phyloP scores from a whole-genome alignment of 1,139 yeast genomes.

The Ogataea hybrid region DNA sequence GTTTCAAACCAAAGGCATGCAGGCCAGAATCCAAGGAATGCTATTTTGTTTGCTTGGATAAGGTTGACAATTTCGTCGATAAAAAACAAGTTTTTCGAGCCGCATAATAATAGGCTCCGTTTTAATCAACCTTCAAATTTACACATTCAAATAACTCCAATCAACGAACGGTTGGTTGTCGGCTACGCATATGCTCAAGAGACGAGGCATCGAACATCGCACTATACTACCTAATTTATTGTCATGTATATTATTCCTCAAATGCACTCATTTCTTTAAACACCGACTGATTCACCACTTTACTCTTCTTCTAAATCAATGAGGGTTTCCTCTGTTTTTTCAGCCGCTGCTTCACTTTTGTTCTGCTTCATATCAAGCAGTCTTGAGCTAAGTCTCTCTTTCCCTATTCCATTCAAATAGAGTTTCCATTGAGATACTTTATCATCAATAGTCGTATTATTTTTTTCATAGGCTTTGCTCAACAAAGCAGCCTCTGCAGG shows the following conservation, averaged over 20 bases:
- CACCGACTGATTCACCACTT: conserved; percentile 21
- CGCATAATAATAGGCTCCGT: conserved; percentile 5
- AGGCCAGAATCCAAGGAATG: conserved; percentile 64
- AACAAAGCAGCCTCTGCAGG: conserved; percentile 83
- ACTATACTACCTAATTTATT: background rate
- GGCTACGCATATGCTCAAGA: background rate
- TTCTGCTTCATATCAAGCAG: conserved; percentile 27
- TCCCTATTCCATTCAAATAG: conserved; percentile 49
- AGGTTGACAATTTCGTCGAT: conserved; percentile 46
- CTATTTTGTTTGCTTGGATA: conserved; percentile 61
- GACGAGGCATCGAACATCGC: background rate
- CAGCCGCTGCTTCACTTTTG: too few species aligned
- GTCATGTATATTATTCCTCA: conserved; percentile 21
- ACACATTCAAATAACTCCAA: background rate
- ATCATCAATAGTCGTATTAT: conserved; percentile 42
- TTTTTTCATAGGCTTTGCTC: conserved; percentile 68
- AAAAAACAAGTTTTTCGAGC: conserved; percentile 43
- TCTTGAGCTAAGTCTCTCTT: conserved; percentile 59
- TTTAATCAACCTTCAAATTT: background rate
- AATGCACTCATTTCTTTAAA: conserved; percentile 23
- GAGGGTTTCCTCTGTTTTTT: too few species aligned
- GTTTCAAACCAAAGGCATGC: conserved; percentile 61
- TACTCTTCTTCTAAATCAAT: too few species aligned
- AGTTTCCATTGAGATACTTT: conserved; percentile 68
- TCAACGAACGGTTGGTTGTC: too few species aligned